These are phyloP conservation scores for Triticum dicoccoides DNA, from an alignment of 176 grass and related monocot species.

Conservation along the genomic window DNA sequence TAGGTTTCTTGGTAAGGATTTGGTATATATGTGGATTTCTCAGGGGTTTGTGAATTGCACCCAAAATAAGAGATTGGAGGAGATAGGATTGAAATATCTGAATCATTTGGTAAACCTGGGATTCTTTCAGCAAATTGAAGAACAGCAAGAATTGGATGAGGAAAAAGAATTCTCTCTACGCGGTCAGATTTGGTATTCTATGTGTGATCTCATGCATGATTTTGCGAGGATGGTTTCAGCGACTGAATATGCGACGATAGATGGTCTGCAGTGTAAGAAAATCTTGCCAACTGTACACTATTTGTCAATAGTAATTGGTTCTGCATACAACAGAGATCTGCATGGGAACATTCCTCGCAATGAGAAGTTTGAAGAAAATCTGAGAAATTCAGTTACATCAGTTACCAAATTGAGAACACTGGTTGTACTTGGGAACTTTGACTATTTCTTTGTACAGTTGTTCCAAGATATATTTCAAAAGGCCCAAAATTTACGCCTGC, in stretches of 20 bases:
- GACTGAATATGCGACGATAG: background rate
- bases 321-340: background rate
- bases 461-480: slow-evolving; percentile 10
- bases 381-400: background rate
- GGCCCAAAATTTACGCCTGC: slow-evolving; percentile 3
- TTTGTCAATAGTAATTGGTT: slow-evolving; percentile 34
- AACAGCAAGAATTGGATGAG: too few relatives aligned
- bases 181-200: background rate
- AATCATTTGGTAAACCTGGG: slow-evolving; percentile 13
- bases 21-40: slow-evolving; percentile 5
- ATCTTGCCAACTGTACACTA: background rate
- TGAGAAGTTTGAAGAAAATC: background rate
- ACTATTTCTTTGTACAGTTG: background rate
- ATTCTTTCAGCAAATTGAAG: background rate
- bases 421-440: slow-evolving; percentile 24
- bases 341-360: background rate
- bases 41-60: slow-evolving; percentile 32
- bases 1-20: too few relatives aligned
- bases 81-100: slow-evolving; percentile 23
- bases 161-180: background rate
- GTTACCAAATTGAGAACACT: slow-evolving; percentile 33
- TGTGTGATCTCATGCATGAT: slow-evolving; percentile 50
- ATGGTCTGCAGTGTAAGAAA: background rate
- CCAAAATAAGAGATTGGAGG: slow-evolving; percentile 17
- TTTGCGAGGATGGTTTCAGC: slow-evolving; percentile 25